Percentiles rank a stretch among this genome's conserved stretches.
Conservation (phyloP, 768 basidiomycete genomes). For the button mushroom (Agaricus bisporus) region DNA sequence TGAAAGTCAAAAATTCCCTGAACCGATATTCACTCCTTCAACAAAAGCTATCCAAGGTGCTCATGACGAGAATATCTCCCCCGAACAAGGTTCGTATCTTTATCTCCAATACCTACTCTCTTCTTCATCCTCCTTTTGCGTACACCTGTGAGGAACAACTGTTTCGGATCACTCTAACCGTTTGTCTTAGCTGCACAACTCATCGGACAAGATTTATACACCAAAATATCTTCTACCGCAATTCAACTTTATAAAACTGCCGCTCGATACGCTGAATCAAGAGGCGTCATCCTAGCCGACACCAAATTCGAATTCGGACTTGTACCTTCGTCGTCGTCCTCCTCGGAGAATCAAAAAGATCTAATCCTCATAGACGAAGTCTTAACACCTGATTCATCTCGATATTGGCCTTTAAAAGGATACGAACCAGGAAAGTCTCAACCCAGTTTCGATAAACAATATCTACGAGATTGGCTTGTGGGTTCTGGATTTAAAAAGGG, state of each 20-base stretch:
- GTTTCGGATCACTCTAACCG: conserved; percentile 3
- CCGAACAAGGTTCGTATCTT: conserved; percentile 53
- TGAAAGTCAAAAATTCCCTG: conserved; percentile 80
- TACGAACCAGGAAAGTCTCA: conserved; percentile 75
- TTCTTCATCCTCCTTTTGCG: neutral
- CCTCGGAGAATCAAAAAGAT: conserved; percentile 14
- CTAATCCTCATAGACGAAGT: conserved; percentile 93
- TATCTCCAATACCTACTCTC: neutral
- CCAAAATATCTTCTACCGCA: conserved; percentile 51
- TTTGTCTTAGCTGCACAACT: conserved; percentile 48
- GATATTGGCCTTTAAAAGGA: conserved; percentile 84
- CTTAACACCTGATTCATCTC: conserved; percentile 95
- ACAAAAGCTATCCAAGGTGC: conserved; percentile 93
- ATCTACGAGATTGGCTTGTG: conserved; percentile 85
- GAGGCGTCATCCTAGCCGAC: conserved; percentile 91
- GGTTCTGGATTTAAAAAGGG: conserved; percentile 69
- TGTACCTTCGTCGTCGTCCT: conserved; percentile 35
- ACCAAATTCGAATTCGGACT: conserved; percentile 99
- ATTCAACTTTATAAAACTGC: conserved; percentile 69
- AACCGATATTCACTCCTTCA: conserved; percentile 91
- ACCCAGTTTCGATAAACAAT: conserved; percentile 96
- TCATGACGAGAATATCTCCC: conserved; percentile 96
- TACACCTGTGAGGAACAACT: neutral
- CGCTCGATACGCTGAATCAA: conserved; percentile 60
- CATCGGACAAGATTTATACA: conserved; percentile 60